Evolutionary conservation across 1,139 yeast species (phyloP).

Genomic region (Debaryomycetaceae sp.): DNA sequence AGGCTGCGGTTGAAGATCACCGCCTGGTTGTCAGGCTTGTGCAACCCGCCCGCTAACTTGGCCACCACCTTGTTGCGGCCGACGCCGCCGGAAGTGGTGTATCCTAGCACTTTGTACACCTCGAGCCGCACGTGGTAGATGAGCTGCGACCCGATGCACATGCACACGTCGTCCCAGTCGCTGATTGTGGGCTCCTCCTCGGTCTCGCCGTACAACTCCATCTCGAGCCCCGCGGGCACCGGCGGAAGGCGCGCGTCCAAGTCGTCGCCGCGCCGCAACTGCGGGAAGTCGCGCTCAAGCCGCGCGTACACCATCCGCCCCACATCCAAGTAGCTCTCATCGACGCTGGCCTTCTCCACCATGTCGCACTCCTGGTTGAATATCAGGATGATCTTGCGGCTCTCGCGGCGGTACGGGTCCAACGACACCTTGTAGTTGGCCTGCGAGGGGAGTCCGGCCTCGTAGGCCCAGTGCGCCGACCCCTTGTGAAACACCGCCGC

Average conservation of each 20-base stretch:
- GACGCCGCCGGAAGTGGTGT: slow-evolving; percentile 88
- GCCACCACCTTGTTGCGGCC: slow-evolving; percentile 74
- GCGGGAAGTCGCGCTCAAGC: slow-evolving; percentile 25
- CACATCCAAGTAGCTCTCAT: slow-evolving; percentile 83
- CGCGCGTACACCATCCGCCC: slow-evolving; percentile 42
- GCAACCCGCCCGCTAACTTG: slow-evolving; percentile 82
- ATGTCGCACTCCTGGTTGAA: slow-evolving; percentile 52
- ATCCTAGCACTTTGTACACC: slow-evolving; percentile 56
- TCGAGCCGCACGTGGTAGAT: slow-evolving; percentile 49
- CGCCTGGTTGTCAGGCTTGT: slow-evolving; percentile 86
- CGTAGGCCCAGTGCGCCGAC: slow-evolving; percentile 74
- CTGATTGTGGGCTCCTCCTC: slow-evolving; percentile 11
- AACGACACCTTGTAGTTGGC: slow-evolving; percentile 73
- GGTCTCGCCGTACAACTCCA: slow-evolving; percentile 10
- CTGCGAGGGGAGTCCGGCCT: slow-evolving; percentile 37
- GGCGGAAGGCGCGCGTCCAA: slow-evolving; percentile 48
- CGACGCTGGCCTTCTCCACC: slow-evolving; percentile 93
- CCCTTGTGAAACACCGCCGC: slow-evolving; percentile 94
- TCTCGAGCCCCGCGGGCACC: slow-evolving; percentile 44
- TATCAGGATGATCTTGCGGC: slow-evolving; percentile 69
- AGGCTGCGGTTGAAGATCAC: slow-evolving; percentile 51
- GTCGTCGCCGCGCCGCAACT: slow-evolving; percentile 21
- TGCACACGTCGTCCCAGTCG: slow-evolving; percentile 86
- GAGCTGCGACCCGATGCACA: slow-evolving; percentile 60
- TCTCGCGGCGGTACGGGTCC: slow-evolving; percentile 87